phyloP scores from a whole-genome alignment of 2,329 filamentous ascomycete species.

The Coleophoma crateriformis region DNA sequence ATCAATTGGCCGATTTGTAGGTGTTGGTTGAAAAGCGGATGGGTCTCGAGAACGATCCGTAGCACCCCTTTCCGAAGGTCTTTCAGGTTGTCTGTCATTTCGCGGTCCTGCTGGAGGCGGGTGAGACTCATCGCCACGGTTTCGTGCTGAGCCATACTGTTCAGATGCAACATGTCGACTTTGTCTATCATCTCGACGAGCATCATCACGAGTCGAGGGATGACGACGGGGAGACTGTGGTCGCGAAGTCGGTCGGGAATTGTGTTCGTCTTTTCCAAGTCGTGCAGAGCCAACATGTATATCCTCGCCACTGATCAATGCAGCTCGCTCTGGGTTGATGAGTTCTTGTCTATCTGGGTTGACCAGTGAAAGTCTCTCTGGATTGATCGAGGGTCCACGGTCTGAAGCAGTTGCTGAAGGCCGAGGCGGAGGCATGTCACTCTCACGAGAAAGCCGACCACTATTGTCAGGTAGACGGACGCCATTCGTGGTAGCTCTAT shows the following conservation, averaged over 20 bases:
- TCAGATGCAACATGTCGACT: slow-evolving; percentile 14
- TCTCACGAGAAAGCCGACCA: slow-evolving; percentile 23
- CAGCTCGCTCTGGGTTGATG: slow-evolving; percentile 27
- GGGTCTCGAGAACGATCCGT: slow-evolving; percentile 36
- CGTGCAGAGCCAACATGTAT: slow-evolving; percentile 21
- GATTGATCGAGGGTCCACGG: slow-evolving; percentile 12
- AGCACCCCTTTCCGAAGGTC: slow-evolving; percentile 35
- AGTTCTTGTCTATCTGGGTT: slow-evolving; percentile 23
- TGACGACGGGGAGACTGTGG: slow-evolving; percentile 45
- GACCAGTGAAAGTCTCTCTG: slow-evolving; percentile 17
- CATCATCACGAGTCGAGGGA: slow-evolving; percentile 32
- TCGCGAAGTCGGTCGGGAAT: slow-evolving; percentile 24
- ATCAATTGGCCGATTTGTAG: slow-evolving; percentile 33
- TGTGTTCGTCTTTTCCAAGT: slow-evolving; percentile 22
- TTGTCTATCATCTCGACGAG: slow-evolving; percentile 22
- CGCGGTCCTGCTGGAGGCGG: slow-evolving; percentile 26
- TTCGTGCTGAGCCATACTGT: slow-evolving; percentile 11
- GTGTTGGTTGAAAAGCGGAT: slow-evolving; percentile 31
- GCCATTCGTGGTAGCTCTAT: slow-evolving; percentile 15
- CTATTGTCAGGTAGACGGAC: slow-evolving; percentile 15
- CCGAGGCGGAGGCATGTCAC: slow-evolving; percentile 21
- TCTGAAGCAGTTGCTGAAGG: slow-evolving; percentile 13
- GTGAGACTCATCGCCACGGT: slow-evolving; percentile 17
- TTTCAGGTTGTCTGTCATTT: slow-evolving; percentile 36
- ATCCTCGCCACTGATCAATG: slow-evolving; percentile 23